Conservation (phyloP, 2,329 filamentous ascomycete species). For the Fusarium concolor region DNA sequence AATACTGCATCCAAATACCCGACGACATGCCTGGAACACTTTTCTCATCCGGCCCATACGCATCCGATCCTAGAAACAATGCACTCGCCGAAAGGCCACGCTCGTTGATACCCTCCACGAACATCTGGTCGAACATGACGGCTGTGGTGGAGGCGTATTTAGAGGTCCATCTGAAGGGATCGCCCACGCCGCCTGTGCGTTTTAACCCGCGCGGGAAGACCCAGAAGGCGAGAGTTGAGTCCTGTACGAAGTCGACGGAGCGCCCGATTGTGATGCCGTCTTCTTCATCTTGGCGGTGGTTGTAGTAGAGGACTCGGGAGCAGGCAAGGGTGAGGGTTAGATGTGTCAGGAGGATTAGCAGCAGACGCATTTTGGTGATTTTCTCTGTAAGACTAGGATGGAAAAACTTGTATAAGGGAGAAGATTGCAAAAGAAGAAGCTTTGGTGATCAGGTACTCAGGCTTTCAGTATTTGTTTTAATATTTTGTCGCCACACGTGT, state of each 20-base stretch:
- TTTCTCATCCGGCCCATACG: slow-evolving; percentile 18
- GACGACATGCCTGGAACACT: slow-evolving; percentile 14
- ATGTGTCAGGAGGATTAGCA: neutral
- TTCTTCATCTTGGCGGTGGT: neutral
- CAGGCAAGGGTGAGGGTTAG: slow-evolving; percentile 8
- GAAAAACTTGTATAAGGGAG: no score
- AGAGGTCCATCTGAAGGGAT: slow-evolving; percentile 29
- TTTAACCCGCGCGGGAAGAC: slow-evolving; percentile 22
- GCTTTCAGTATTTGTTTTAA: no score
- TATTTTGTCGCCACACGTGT: no score
- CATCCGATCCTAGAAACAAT: slow-evolving; percentile 39
- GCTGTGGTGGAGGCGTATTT: slow-evolving; percentile 26
- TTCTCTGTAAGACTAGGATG: neutral
- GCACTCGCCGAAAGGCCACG: slow-evolving; percentile 26
- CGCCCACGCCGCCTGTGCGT: slow-evolving; percentile 17
- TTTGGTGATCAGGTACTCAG: neutral
- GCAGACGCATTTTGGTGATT: neutral
- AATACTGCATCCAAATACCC: slow-evolving; percentile 35
- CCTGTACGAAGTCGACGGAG: slow-evolving; percentile 25
- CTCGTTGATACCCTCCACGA: slow-evolving; percentile 30
- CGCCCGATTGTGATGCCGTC: slow-evolving; percentile 18
- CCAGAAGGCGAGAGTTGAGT: slow-evolving; percentile 28
- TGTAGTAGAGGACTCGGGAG: slow-evolving; percentile 18
- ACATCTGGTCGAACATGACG: slow-evolving; percentile 26
- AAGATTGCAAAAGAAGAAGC: neutral